A percentile compares a stretch with the other conserved stretches of the same genome.
These are phyloP conservation scores for Ajuga reptans DNA, from an alignment of 305 asterid species.

Conservation along the genomic window DNA sequence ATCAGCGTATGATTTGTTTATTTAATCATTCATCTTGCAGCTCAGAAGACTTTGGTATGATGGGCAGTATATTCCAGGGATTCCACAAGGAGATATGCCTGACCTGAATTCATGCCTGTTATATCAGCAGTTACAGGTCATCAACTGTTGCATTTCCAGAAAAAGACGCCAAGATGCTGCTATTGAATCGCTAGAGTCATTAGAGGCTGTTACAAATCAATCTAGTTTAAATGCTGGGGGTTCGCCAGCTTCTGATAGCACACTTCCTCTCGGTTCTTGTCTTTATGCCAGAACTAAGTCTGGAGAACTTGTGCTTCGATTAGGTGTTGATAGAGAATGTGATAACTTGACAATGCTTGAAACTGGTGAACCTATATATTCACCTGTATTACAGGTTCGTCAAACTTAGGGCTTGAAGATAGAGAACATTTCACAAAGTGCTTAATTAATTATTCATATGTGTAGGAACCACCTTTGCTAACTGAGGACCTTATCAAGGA, in stretches of 20 bases:
- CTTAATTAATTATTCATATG: slow-evolving; percentile 20
- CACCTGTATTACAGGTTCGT: slow-evolving; percentile 88
- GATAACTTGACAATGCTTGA: slow-evolving; percentile 75
- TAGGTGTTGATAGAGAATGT: slow-evolving; percentile 75
- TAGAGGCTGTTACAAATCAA: slow-evolving; percentile 52
- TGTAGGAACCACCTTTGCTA: slow-evolving; percentile 83
- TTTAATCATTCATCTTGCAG: slow-evolving; percentile 40
- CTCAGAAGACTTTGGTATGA: slow-evolving; percentile 86
- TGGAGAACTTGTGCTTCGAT: slow-evolving; percentile 73
- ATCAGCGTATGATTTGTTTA: slow-evolving; percentile 19
- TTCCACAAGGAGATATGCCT: slow-evolving; percentile 73
- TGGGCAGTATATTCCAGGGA: slow-evolving; percentile 83
- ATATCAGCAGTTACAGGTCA: slow-evolving; percentile 95
- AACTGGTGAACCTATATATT: slow-evolving; percentile 86
- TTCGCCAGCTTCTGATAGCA: slow-evolving; percentile 40
- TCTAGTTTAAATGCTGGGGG: slow-evolving; percentile 34
- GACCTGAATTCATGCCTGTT: slow-evolving; percentile 86
- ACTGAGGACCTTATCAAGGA: slow-evolving; percentile 96
- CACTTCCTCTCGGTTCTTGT: slow-evolving; percentile 32
- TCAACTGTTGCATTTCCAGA: slow-evolving; percentile 91
- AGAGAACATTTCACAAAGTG: slow-evolving; percentile 12
- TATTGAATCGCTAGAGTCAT: slow-evolving; percentile 64
- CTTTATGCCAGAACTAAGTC: slow-evolving; percentile 64
- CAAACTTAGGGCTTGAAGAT: slow-evolving; percentile 22
- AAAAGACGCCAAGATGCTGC: slow-evolving; percentile 66